These are phyloP conservation scores for Aspergillus jensenii DNA, from an alignment of 2,329 filamentous ascomycete species.

Conservation along the genomic window DNA sequence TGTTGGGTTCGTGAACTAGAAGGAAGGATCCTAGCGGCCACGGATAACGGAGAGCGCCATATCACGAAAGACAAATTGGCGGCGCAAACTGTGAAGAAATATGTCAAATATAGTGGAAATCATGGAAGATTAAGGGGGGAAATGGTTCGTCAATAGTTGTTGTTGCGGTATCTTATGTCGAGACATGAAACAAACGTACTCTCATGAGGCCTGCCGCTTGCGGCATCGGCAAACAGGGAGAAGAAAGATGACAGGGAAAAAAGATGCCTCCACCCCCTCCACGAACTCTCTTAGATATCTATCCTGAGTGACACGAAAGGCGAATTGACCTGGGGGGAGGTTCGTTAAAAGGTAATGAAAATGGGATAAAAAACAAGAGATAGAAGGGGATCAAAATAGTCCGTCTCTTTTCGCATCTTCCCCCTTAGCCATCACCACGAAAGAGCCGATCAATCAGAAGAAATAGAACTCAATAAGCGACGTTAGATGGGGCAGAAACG, in stretches of 20 bases:
- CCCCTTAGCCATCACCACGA: constrained; percentile 12
- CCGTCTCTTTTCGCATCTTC: constrained; percentile 7
- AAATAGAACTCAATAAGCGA: constrained; percentile 18
- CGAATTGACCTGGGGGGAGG: constrained; percentile 4
- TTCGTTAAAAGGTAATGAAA: neutral
- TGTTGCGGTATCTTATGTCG: constrained; percentile 39
- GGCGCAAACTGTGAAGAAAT: constrained; percentile 4
- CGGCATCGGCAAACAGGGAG: constrained; percentile 18
- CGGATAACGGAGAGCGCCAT: neutral
- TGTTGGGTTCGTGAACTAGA: neutral
- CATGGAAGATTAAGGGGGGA: constrained; percentile 1
- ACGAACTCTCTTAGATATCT: constrained; percentile 14
- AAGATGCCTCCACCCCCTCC: constrained; percentile 14
- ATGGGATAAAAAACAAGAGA: constrained; percentile 5
- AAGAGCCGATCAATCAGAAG: constrained; percentile 14
- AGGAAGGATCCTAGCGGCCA: constrained; percentile 3
- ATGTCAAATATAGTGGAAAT: constrained; percentile 5
- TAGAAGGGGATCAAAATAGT: constrained; percentile 1
- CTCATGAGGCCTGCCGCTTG: constrained; percentile 24
- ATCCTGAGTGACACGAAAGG: constrained; percentile 16
- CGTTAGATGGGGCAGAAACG: constrained; percentile 17
- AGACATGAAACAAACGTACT: constrained; percentile 33
- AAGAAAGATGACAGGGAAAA: constrained; percentile 11
- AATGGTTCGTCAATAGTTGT: constrained; percentile 34
- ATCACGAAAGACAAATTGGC: constrained; percentile 1